Evolutionary conservation across 805 yeast species (phyloP), one percentile per base, ranked within the genome.

Genomic region (Saturnispora gosingensis): DNA sequence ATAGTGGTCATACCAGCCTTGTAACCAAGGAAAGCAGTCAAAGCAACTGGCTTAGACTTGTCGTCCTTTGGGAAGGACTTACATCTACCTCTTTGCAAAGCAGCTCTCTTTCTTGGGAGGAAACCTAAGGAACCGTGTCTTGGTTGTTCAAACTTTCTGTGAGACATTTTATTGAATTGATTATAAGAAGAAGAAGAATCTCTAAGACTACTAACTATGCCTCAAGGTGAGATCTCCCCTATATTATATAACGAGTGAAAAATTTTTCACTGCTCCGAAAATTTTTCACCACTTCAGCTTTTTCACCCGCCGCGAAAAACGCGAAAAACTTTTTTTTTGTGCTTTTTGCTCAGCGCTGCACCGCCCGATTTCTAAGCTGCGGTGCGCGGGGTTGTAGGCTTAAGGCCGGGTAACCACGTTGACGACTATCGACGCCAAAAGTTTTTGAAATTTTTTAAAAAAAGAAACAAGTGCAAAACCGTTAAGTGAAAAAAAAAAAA

Each of bases 71-170:
- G 99, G 96, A 91, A 93, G 59, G 99, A 81, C 88, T 89, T 91
- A 73, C 90, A 93, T 82, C 88, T 90, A 79, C 97, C 99, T 83
- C 96, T 88, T 81, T 88, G 93, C 73, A 85, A 81, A 76, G 95
- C 83, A 73, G 98, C 89, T 83, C 99, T 89, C 97, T 93, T 93
- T 84, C 97, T 89, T 85, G 99, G 99, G 70, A 85, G 82, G 96
- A 89, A 93, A 73, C 98, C 99, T 75, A 93, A 82, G 76, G 96
- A 91, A 78, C 99, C 99, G 90, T 93, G 98, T 83, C 99, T 89
- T 83, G 99, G 99, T 69, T 93, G 95, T 88, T 93, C 98, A 93
- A 73, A 93, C 85, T 93, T 93, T 86, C 99, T 88, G 93, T 93
- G 99, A 76, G 99, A 93, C 99, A 93, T 93, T 59, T 68, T 59